A percentile compares a stretch with the other conserved stretches of the same genome.
phyloP scores from a whole-genome alignment of 2,329 filamentous ascomycete species.

The Septoria petroselini region DNA sequence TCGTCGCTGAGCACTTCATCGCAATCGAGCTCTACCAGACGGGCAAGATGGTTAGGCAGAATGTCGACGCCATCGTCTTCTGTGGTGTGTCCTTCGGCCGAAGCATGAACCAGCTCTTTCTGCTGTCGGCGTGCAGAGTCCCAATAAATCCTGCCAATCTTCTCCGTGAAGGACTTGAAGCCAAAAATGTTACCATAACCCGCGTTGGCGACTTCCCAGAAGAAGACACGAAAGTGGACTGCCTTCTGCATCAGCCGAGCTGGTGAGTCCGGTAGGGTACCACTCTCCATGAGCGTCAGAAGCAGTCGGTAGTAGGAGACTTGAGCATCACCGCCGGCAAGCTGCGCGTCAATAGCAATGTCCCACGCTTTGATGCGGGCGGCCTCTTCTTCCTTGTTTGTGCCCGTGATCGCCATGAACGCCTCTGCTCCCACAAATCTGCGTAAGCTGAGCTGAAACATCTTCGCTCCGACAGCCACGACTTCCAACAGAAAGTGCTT shows the following conservation, averaged over 20 bases:
- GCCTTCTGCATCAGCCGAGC: slow-evolving; percentile 85
- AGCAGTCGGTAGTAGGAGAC: slow-evolving; percentile 84
- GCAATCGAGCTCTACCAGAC: slow-evolving; percentile 73
- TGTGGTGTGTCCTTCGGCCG: slow-evolving; percentile 24
- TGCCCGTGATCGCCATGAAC: slow-evolving; percentile 75
- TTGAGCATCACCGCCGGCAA: slow-evolving; percentile 84
- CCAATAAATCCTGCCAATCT: slow-evolving; percentile 75
- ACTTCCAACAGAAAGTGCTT: slow-evolving; percentile 83
- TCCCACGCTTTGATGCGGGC: slow-evolving; percentile 88
- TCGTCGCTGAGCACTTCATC: slow-evolving; percentile 75
- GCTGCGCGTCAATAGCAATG: slow-evolving; percentile 87
- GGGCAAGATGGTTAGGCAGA: slow-evolving; percentile 72
- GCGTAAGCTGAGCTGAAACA: slow-evolving; percentile 73
- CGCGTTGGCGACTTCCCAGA: slow-evolving; percentile 72
- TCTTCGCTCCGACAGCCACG: slow-evolving; percentile 75
- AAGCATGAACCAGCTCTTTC: slow-evolving; percentile 37
- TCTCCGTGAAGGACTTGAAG: slow-evolving; percentile 68
- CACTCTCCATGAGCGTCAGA: slow-evolving; percentile 81
- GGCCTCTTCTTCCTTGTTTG: slow-evolving; percentile 78
- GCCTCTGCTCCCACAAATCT: slow-evolving; percentile 72
- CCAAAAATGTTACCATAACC: slow-evolving; percentile 62
- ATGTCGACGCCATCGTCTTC: slow-evolving; percentile 57
- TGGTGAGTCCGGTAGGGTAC: slow-evolving; percentile 80
- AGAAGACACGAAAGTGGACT: slow-evolving; percentile 81
- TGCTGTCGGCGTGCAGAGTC: slow-evolving; percentile 69